These are phyloP conservation scores for Pyrenochaeta sp. DNA, from an alignment of 2,329 filamentous ascomycete species.

Conservation along the genomic window DNA sequence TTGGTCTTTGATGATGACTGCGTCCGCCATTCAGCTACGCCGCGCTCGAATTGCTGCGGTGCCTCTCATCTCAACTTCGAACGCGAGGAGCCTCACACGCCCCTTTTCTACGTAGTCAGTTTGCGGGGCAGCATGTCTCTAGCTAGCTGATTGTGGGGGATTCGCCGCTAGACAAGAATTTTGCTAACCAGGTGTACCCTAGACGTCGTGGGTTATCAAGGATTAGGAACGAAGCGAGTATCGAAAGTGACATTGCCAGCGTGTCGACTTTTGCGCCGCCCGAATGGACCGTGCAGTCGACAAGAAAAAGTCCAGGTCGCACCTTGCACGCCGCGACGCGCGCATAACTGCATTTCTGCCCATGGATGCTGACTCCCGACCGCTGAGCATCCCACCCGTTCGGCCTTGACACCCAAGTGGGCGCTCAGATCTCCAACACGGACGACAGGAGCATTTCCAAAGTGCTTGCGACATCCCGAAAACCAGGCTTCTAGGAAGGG, in stretches of 20 bases:
- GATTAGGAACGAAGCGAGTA: constrained; percentile 5
- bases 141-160: constrained; percentile 32
- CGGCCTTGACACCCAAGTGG: background rate
- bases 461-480: constrained; percentile 14
- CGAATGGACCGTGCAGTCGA: constrained; percentile 1
- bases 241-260: constrained; percentile 13
- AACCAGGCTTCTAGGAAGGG: constrained; percentile 6
- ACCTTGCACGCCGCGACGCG: background rate
- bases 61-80: constrained; percentile 9
- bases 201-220: constrained; percentile 9
- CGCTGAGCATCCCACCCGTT: background rate
- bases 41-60: constrained; percentile 9
- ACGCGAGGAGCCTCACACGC: constrained; percentile 1
- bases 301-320: background rate
- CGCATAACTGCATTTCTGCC: background rate
- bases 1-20: constrained; percentile 10
- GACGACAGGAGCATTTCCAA: constrained; percentile 7
- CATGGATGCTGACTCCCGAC: constrained; percentile 2
- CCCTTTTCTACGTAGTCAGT: constrained; percentile 14
- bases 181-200: constrained; percentile 8
- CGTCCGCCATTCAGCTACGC: constrained; percentile 7
- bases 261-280: constrained; percentile 7
- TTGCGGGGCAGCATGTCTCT: constrained; percentile 22
- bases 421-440: background rate
- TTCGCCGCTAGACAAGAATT: constrained; percentile 15